Percentiles rank a stretch among this genome's conserved stretches.
These are phyloP conservation scores for Pyricularia grisea DNA, from an alignment of 2,329 filamentous ascomycete genomes.

Conservation along the genomic window DNA sequence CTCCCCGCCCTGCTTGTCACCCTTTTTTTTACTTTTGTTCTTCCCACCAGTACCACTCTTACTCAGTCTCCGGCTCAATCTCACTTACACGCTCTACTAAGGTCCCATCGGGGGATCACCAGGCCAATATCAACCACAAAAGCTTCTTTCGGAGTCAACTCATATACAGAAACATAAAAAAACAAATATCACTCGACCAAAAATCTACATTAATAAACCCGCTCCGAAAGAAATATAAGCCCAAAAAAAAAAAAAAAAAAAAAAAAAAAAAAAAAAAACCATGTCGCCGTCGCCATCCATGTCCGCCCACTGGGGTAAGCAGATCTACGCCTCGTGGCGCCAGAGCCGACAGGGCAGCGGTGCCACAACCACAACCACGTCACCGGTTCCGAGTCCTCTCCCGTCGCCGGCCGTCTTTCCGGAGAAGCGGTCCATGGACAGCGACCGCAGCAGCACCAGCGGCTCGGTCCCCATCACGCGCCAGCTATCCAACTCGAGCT, in stretches of 20 bases:
- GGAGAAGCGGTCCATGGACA: conserved; percentile 38
- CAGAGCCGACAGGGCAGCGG: conserved; percentile 32
- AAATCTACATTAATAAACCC: neutral
- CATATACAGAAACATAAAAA: too few relatives aligned
- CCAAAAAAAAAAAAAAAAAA: too few relatives aligned
- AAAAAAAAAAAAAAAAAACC: conserved; percentile 7
- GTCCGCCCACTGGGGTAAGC: conserved; percentile 51
- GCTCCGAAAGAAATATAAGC: too few relatives aligned
- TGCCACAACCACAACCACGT: neutral
- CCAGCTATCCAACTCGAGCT: conserved; percentile 22
- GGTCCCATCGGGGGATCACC: neutral
- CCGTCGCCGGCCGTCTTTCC: conserved; percentile 19
- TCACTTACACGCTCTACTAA: neutral
- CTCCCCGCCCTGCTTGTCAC: neutral
- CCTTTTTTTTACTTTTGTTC: too few relatives aligned
- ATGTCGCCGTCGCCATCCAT: conserved; percentile 54
- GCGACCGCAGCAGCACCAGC: conserved; percentile 26
- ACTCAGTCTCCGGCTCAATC: neutral
- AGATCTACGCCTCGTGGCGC: conserved; percentile 50
- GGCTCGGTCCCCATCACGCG: conserved; percentile 17
- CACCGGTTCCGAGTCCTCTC: conserved; percentile 12
- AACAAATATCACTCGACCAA: neutral
- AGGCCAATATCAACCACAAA: neutral
- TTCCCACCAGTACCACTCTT: neutral
- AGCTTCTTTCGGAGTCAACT: neutral